Percentiles rank a stretch among this genome's conserved stretches.
phyloP scores from a whole-genome alignment of 371 early-diverging fungal species.

The Blakeslea trispora region DNA sequence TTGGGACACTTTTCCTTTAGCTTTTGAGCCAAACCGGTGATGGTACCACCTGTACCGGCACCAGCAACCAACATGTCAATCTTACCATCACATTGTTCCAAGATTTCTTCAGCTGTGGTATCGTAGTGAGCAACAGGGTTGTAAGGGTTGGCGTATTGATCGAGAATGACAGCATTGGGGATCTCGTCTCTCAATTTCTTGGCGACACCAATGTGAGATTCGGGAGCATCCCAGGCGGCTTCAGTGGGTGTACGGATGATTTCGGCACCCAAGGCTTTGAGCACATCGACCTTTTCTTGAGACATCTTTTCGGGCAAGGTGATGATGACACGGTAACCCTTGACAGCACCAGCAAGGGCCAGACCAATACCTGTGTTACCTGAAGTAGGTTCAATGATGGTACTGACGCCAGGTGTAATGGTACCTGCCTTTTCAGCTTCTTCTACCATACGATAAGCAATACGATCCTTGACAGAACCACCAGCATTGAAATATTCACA shows the following conservation, averaged over 20 bases:
- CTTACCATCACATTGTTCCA: conserved; percentile 83
- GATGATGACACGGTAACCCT: conserved; percentile 95
- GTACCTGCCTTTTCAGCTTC: conserved; percentile 90
- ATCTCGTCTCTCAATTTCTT: conserved; percentile 90
- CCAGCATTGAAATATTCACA: conserved; percentile 98
- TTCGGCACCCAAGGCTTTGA: conserved; percentile 96
- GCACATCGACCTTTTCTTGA: conserved; percentile 95
- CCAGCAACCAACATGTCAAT: conserved; percentile 97
- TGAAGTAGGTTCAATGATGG: conserved; percentile 55
- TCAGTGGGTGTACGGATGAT: conserved; percentile 98
- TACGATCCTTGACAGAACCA: conserved; percentile 98
- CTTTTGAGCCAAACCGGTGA: conserved; percentile 92
- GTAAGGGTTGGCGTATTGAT: conserved; percentile 94
- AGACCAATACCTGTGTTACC: conserved; percentile 45
- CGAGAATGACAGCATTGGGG: conserved; percentile 92
- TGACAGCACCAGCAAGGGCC: conserved; percentile 93
- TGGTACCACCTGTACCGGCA: conserved; percentile 97
- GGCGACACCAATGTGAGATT: conserved; percentile 96
- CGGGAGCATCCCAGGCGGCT: conserved; percentile 97
- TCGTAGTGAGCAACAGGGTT: conserved; percentile 97
- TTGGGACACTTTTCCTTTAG: conserved; percentile 92
- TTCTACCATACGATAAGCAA: conserved; percentile 94
- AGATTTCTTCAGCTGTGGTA: conserved; percentile 86
- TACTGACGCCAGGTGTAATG: conserved; percentile 83
- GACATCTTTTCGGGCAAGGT: conserved; percentile 98